These are phyloP conservation scores for Microbotryum intermedium DNA, from an alignment of 1,284 basidiomycete species.

Conservation along the genomic window DNA sequence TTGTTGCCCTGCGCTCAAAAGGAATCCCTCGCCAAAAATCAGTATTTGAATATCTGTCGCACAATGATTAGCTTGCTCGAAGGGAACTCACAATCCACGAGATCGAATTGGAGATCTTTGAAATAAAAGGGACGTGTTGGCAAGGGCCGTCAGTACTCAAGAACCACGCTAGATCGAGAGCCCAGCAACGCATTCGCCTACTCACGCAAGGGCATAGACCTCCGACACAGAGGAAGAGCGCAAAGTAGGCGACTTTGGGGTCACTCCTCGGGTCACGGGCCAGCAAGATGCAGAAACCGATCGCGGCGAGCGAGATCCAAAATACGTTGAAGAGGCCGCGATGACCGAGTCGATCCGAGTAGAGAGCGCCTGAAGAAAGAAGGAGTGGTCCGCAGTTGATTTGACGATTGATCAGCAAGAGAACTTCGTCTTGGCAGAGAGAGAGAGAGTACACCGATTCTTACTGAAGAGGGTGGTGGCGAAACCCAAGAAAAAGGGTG, in stretches of 20 bases:
- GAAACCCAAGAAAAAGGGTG: conserved; percentile 28
- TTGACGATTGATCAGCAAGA: background rate
- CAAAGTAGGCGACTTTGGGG: background rate
- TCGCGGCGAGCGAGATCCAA: background rate
- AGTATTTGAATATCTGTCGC: conserved; percentile 41
- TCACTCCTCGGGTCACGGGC: background rate
- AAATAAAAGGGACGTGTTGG: background rate
- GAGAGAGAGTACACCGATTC: background rate
- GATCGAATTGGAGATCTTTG: conserved; percentile 40
- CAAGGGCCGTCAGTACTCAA: no score
- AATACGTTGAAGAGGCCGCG: background rate
- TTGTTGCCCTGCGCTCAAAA: conserved; percentile 3
- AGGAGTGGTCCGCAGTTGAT: background rate
- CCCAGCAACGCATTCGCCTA: conserved; percentile 30
- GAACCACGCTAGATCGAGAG: no score
- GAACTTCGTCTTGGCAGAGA: background rate
- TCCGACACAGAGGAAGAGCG: conserved; percentile 12
- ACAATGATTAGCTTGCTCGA: conserved; percentile 35
- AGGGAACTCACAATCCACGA: conserved; percentile 41
- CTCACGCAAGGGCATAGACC: conserved; percentile 17
- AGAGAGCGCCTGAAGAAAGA: background rate
- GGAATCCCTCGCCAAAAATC: background rate
- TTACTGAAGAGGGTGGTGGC: background rate
- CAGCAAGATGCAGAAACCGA: conserved; percentile 3
- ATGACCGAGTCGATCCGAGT: background rate